Base-by-base conservation (phyloP, 1,284 basidiomycete genomes). In the Grifola frondosa region DNA sequence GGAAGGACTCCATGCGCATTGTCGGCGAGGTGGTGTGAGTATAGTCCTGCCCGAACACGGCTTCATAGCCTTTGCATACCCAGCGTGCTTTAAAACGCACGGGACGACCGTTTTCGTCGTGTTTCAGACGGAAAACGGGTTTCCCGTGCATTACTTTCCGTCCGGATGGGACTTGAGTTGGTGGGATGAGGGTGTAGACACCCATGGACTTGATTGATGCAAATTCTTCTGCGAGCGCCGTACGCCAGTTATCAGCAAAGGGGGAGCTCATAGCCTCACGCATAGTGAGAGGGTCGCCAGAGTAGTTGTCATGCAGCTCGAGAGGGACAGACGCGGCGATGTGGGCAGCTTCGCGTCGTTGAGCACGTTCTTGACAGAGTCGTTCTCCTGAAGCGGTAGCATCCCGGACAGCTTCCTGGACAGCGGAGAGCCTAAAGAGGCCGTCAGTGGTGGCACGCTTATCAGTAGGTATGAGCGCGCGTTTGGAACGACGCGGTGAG, bases 231-330 rank as follows among this genome's bases (percentile, higher is more conserved):
- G 26, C 5, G 9, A 56, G 44, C 2, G 50, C 62, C 0, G 30
- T 43, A 1, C 36, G 20, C 64, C 66, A 68, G n/a, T 58, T 22
- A 0, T 23, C 40, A 0, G 54, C 49, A 12, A 64, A 48, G 0
- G 53, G 42, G 0, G 51, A 50, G 0, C 31, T 28, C 38, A 62
- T 42, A 0, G 63, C 64, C 30, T 66, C 60, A 1, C 30, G 30
- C 34, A 54, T 52, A 2, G 53, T 51, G 1, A 39, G 34, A 0
- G 61, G 63, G 15, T 66, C 59, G 13, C 61, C 52, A 0, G 40
- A 15, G 28, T 51, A 52, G 7, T 24, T 30, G n/a, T 31, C 29
- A 35, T 52, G 37, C 7, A 46, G 50, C 9, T 37, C 40, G 4
- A 47, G 46, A n/a, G 40, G 17, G 1, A 39, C 36, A 6, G 44